A percentile compares a stretch with the other conserved stretches of the same genome.
Evolutionary conservation across 805 yeast species (phyloP).

Genomic region (Barnettozyma salicaria): DNA sequence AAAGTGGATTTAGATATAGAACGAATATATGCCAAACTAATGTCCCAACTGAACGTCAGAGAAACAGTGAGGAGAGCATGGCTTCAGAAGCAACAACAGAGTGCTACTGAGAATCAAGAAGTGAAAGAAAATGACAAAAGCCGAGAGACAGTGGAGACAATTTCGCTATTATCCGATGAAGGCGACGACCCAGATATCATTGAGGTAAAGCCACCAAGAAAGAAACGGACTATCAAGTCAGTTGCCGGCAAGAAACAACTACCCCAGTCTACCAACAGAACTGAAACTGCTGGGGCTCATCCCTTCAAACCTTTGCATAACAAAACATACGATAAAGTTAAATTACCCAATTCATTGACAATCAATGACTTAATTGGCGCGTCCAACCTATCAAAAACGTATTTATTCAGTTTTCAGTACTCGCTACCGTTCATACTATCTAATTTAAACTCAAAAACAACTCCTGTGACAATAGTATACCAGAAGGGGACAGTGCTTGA

Average conservation of each 20-base stretch:
- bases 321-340: slow-evolving; percentile 12
- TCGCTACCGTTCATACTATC: slow-evolving; percentile 36
- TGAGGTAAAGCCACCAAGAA: neutral
- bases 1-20: too few species aligned
- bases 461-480: slow-evolving; percentile 24
- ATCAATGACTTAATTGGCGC: slow-evolving; percentile 31
- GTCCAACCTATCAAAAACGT: slow-evolving; percentile 30
- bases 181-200: slow-evolving; percentile 5
- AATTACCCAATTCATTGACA: slow-evolving; percentile 21
- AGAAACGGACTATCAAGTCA: neutral
- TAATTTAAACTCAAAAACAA: slow-evolving; percentile 2
- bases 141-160: neutral
- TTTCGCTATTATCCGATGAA: slow-evolving; percentile 6
- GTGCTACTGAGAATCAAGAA: neutral
- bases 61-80: too few species aligned
- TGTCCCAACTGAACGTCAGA: too few species aligned
- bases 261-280: neutral
- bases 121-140: neutral
- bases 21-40: too few species aligned
- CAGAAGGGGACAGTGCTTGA: slow-evolving; percentile 30
- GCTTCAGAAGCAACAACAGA: slow-evolving; percentile 9
- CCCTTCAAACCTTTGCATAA: slow-evolving; percentile 23
- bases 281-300: neutral
- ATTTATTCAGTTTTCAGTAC: slow-evolving; percentile 44
- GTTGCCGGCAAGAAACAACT: neutral